A percentile compares a stretch with the other conserved stretches of the same genome.
Evolutionary conservation across 2,329 filamentous ascomycete genomes (phyloP).

Genomic region (Tolypocladium pustulatum): DNA sequence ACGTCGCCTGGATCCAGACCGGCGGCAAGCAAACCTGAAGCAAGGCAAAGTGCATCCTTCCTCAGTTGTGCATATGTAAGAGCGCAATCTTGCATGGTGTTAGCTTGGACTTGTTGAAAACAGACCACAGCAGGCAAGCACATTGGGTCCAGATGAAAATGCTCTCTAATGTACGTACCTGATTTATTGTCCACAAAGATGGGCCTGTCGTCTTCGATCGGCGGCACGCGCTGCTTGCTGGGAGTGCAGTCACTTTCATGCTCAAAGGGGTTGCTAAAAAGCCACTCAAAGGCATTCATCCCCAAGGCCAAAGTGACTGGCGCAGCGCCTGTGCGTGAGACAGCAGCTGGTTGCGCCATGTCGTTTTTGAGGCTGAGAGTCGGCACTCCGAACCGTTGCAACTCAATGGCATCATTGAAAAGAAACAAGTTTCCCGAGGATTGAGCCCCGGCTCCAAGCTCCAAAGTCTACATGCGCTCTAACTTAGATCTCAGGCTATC

Average conservation of each 20-base stretch:
- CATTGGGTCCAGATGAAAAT: no score
- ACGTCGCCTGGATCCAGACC: background rate
- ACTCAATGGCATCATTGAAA: no score
- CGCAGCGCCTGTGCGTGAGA: background rate
- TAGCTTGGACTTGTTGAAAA: background rate
- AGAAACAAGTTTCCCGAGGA: no score
- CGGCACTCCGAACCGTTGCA: no score
- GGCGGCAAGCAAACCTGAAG: background rate
- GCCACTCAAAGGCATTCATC: background rate
- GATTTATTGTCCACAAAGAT: background rate
- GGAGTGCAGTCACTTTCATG: background rate
- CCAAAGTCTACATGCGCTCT: no score
- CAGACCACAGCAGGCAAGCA: background rate
- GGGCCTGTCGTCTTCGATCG: background rate
- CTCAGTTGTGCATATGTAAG: background rate
- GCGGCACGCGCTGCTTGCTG: background rate
- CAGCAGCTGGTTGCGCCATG: background rate
- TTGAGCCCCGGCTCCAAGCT: no score
- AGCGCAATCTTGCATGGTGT: background rate
- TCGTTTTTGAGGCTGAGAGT: no score
- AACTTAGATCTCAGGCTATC: no score
- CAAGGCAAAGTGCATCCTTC: background rate
- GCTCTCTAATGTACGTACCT: background rate
- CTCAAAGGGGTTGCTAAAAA: background rate
- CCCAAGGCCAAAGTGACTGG: background rate